Conservation (phyloP, 371 early-diverging fungal species). For the Dinochytrium kinnereticum region DNA sequence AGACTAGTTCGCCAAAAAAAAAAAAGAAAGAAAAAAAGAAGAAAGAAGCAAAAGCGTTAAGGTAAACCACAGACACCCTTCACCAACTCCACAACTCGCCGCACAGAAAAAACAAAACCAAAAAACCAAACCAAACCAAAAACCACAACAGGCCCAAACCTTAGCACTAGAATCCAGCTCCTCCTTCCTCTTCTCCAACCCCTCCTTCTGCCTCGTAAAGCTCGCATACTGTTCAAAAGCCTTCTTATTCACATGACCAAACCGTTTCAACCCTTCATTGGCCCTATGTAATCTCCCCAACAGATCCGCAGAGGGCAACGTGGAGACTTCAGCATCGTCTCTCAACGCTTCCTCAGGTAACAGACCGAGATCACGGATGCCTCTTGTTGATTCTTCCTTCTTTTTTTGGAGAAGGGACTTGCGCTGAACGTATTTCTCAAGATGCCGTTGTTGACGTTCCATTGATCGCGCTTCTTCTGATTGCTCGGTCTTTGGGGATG, state of each 20-base stretch:
- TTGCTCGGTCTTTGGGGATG: constrained; percentile 48
- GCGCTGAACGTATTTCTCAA: constrained; percentile 79
- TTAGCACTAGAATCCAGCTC: constrained; percentile 85
- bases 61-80: too few species aligned
- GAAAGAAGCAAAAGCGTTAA: not conserved
- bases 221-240: constrained; percentile 95
- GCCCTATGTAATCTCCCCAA: constrained; percentile 77
- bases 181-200: constrained; percentile 76
- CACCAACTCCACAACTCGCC: not conserved
- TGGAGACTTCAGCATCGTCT: constrained; percentile 18
- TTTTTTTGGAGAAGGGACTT: constrained; percentile 76
- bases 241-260: constrained; percentile 95
- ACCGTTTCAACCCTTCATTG: constrained; percentile 85
- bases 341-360: constrained; percentile 82
- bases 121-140: not conserved
- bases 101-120: not conserved
- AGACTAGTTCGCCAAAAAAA: constrained; percentile 49
- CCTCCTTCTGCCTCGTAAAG: constrained; percentile 90
- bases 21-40: too few species aligned
- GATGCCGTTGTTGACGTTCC: constrained; percentile 65
- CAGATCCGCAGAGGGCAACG: constrained; percentile 45
- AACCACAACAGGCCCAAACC: constrained; percentile 49
- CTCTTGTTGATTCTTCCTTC: constrained; percentile 85
- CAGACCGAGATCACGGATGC: constrained; percentile 93
- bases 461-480: constrained; percentile 45